Evolutionary conservation across 2,329 filamentous ascomycete species (phyloP).

Genomic region (Fusarium compactum): DNA sequence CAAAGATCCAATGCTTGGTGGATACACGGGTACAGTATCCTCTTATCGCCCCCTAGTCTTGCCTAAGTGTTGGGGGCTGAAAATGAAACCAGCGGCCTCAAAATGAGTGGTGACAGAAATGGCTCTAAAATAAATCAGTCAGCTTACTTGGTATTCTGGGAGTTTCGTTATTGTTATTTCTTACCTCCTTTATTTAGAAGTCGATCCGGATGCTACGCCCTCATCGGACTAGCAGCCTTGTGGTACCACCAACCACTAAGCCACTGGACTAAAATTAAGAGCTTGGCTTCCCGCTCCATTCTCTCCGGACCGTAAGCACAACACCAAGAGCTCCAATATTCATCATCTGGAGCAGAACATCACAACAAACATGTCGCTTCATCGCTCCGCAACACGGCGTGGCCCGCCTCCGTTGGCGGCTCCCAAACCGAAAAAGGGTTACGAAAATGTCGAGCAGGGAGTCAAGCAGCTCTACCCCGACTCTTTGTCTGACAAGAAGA

Average conservation of each 20-base stretch:
- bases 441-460: slow-evolving; percentile 54
- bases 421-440: slow-evolving; percentile 49
- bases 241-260: not conserved
- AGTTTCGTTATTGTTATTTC: not conserved
- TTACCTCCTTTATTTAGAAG: not conserved
- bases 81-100: slow-evolving; percentile 6
- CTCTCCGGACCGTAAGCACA: not conserved
- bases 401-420: slow-evolving; percentile 39
- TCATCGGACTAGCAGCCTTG: not conserved
- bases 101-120: not conserved
- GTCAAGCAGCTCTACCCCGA: slow-evolving; percentile 54
- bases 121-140: not conserved
- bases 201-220: not conserved
- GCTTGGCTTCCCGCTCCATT: not conserved
- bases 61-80: slow-evolving; percentile 20
- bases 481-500: slow-evolving; percentile 39
- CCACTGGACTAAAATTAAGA: not conserved
- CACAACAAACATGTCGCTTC: slow-evolving; percentile 23
- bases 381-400: slow-evolving; percentile 33
- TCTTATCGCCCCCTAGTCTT: not conserved
- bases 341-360: not conserved
- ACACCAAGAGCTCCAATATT: not conserved
- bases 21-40: not conserved
- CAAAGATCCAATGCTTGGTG: not conserved
- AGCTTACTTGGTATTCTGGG: not conserved